Evolutionary conservation across 768 basidiomycete species (phyloP), one percentile per base, ranked within the genome.

Genomic region (Calocera viscosa): DNA sequence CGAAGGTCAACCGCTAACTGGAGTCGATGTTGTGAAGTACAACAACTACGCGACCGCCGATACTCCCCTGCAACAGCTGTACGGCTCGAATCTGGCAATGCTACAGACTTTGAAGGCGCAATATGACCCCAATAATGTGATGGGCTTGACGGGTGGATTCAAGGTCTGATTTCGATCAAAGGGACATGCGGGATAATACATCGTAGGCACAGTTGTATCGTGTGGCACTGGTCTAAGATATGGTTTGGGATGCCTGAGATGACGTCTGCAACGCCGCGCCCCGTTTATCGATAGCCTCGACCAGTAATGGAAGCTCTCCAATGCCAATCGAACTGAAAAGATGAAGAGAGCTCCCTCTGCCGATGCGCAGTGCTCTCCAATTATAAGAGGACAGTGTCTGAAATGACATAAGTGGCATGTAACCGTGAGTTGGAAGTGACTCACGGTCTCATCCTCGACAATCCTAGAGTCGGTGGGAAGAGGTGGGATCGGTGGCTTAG

Each of bases 71-170:
- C 74, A 78, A 65, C 68, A 72, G 11, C 76, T 89, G 32, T 87
- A 83, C 69, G 85, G 83, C 1, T 69, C 49, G 1, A 83, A 86
- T 67, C 63, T 88, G 1, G 71, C 72, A 14, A 72, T 63, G 64
- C 70, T 87, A 67, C 68, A 72, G 65, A 68, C 65, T 12, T 72
- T 86, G 17, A 83, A 82, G 71, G 71, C 68, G 66, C 65, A 63
- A 24, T 77, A 83, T 65, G 87, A 89, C 73, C 86, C 86, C 0
- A 64, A 75, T 10, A 79, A 83, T 70, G 78, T 87, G 41, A 88
- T 89, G 86, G 81, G 79, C 17, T 80, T 86, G 19, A 79, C 86
- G n/a, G 86, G 86, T 3, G 87, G 86, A 7, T 87, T 81, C 73
- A 87, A 85, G 74, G 75, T 84, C 32, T 72, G 24, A 68, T 64